Percentiles rank a stretch among this genome's conserved stretches.
Conservation (phyloP, 108 stramenopile genomes). For the Nitzschia palea region DNA sequence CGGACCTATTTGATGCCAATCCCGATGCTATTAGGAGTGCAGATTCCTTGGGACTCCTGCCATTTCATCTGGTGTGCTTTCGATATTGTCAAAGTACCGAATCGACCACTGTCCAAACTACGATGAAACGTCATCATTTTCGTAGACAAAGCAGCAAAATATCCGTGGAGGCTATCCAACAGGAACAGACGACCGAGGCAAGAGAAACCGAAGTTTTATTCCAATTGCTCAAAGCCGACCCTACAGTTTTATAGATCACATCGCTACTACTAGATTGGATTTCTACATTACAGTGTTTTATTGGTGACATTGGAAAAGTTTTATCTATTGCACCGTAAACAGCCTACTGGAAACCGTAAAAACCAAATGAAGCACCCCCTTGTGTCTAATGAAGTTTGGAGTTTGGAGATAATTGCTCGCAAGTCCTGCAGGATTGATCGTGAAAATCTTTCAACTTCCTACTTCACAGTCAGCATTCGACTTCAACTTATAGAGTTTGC, state of each 20-base stretch:
- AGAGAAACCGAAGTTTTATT: constrained; percentile 14
- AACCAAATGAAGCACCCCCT: no score
- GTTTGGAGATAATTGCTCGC: no score
- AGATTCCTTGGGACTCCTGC: constrained; percentile 54
- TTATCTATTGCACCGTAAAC: no score
- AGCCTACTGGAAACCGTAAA: no score
- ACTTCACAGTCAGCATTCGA: no score
- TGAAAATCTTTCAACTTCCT: no score
- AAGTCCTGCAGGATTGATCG: no score
- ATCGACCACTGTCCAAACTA: background rate
- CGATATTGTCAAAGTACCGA: constrained; percentile 7
- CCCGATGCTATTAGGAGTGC: constrained; percentile 45
- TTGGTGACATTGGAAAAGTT: no score
- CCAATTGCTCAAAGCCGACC: constrained; percentile 31
- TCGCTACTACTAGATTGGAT: no score
- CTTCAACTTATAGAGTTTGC: no score
- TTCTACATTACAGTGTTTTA: no score
- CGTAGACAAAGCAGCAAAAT: constrained; percentile 17
- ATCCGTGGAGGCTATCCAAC: constrained; percentile 1
- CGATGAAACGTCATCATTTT: constrained; percentile 5
- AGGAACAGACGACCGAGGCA: constrained; percentile 11
- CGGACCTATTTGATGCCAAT: constrained; percentile 60
- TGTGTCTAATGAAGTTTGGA: no score
- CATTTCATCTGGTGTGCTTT: constrained; percentile 58
- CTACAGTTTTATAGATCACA: constrained; percentile 24